Evolutionary conservation across 371 early-diverging fungal species (phyloP).

Genomic region (Mortierella sp.): DNA sequence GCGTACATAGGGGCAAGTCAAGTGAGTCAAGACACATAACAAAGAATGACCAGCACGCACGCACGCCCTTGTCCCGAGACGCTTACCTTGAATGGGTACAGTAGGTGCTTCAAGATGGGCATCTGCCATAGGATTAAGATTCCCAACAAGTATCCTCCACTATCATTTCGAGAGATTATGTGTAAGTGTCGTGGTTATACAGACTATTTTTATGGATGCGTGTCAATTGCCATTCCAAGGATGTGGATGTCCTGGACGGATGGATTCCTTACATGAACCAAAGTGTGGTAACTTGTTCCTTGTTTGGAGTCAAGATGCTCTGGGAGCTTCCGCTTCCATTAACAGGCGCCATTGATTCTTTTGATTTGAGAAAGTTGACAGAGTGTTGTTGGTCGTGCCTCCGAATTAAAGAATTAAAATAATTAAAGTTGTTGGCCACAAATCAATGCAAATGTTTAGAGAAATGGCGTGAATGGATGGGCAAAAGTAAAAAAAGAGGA

Average conservation of each 20-base stretch:
- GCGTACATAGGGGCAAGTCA: background rate
- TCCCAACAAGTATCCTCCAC: constrained; percentile 74
- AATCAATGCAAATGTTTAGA: no score
- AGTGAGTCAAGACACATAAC: background rate
- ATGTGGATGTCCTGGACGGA: no score
- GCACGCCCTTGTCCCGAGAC: no score
- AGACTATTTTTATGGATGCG: background rate
- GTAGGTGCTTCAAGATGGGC: constrained; percentile 81
- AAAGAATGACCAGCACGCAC: no score
- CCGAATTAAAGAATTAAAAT: background rate
- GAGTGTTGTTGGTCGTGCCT: background rate
- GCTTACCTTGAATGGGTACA: constrained; percentile 92
- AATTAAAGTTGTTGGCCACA: background rate
- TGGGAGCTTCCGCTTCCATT: constrained; percentile 14
- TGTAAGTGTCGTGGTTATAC: no score
- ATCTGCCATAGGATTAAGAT: constrained; percentile 90
- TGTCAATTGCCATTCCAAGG: no score
- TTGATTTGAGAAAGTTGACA: background rate
- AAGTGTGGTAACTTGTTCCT: constrained; percentile 76
- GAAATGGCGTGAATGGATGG: background rate
- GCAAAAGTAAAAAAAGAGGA: no score
- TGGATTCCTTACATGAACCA: constrained; percentile 66
- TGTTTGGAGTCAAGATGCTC: constrained; percentile 67
- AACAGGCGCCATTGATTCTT: constrained; percentile 35
- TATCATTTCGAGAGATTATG: background rate